Evolutionary conservation across 371 early-diverging fungal species (phyloP).

Genomic region (Phascolomyces articulosus): DNA sequence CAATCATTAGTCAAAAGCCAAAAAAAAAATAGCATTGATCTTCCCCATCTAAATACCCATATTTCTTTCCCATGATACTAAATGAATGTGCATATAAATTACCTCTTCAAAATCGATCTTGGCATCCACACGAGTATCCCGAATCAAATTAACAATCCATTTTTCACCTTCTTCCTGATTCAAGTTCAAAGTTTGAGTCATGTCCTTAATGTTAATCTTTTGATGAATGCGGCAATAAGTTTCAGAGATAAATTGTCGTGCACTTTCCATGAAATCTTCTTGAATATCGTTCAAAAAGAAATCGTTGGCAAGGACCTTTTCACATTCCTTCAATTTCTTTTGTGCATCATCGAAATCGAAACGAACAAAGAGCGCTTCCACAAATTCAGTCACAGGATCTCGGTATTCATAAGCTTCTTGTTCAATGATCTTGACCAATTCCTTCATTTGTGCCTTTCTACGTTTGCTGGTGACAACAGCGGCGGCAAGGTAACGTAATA

Average conservation of each 20-base stretch:
- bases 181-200: slow-evolving; percentile 85
- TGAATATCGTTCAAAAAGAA: slow-evolving; percentile 86
- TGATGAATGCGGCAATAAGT: slow-evolving; percentile 95
- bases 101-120: slow-evolving; percentile 93
- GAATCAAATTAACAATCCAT: slow-evolving; percentile 96
- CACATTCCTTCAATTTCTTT: slow-evolving; percentile 86
- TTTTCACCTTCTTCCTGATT: slow-evolving; percentile 91
- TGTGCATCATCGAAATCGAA: slow-evolving; percentile 96
- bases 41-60: background rate
- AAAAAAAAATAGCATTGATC: slow-evolving; percentile 6
- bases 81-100: no score
- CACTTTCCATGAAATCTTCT: slow-evolving; percentile 92
- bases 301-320: slow-evolving; percentile 82
- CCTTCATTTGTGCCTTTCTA: slow-evolving; percentile 86
- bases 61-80: background rate
- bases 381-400: slow-evolving; percentile 92
- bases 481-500: slow-evolving; percentile 90
- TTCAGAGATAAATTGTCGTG: slow-evolving; percentile 91
- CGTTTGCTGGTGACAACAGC: slow-evolving; percentile 92
- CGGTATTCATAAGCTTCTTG: slow-evolving; percentile 82
- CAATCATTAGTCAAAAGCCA: no score
- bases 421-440: slow-evolving; percentile 87
- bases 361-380: slow-evolving; percentile 85
- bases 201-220: slow-evolving; percentile 86
- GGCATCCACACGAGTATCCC: slow-evolving; percentile 93